A percentile compares a stretch with the other conserved stretches of the same genome.
Conservation (phyloP, 2,329 filamentous ascomycete genomes). For the Truncatella angustata region DNA sequence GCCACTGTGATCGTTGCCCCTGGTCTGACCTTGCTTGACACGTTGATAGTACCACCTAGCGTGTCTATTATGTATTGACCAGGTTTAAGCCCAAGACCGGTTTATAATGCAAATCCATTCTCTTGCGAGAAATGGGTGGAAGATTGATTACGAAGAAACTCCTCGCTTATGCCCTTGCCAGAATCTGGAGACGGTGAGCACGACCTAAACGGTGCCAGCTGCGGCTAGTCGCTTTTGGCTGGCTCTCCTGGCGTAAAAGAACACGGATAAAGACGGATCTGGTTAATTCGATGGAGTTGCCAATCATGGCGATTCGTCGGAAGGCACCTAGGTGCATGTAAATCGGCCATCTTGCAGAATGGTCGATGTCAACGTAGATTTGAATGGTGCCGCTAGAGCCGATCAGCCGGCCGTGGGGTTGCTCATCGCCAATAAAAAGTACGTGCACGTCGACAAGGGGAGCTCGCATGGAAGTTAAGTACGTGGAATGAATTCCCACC, state of each 20-base stretch:
- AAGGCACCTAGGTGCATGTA: slow-evolving; percentile 51
- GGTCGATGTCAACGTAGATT: slow-evolving; percentile 52
- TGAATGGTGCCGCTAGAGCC: slow-evolving; percentile 26
- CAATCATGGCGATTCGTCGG: slow-evolving; percentile 60
- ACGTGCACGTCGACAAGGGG: not conserved
- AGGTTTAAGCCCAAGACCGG: slow-evolving; percentile 64
- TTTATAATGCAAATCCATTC: slow-evolving; percentile 56
- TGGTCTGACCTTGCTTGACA: slow-evolving; percentile 16
- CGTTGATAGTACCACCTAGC: slow-evolving; percentile 15
- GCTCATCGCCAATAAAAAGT: not conserved
- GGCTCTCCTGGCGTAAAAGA: slow-evolving; percentile 14
- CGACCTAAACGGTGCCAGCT: not conserved
- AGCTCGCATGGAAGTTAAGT: not conserved
- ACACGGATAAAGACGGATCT: slow-evolving; percentile 27
- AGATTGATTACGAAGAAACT: slow-evolving; percentile 58
- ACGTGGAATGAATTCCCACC: not conserved
- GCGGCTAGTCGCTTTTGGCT: not conserved
- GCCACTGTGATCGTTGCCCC: slow-evolving; percentile 33
- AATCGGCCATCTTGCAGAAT: slow-evolving; percentile 48
- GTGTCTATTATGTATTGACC: slow-evolving; percentile 51
- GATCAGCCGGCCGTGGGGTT: not conserved
- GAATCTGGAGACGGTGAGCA: slow-evolving; percentile 47
- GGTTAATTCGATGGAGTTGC: slow-evolving; percentile 64
- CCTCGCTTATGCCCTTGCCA: slow-evolving; percentile 62
- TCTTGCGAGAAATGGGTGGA: slow-evolving; percentile 68